Conservation (phyloP, 306 rosid genomes). For the Betula pendula region DNA sequence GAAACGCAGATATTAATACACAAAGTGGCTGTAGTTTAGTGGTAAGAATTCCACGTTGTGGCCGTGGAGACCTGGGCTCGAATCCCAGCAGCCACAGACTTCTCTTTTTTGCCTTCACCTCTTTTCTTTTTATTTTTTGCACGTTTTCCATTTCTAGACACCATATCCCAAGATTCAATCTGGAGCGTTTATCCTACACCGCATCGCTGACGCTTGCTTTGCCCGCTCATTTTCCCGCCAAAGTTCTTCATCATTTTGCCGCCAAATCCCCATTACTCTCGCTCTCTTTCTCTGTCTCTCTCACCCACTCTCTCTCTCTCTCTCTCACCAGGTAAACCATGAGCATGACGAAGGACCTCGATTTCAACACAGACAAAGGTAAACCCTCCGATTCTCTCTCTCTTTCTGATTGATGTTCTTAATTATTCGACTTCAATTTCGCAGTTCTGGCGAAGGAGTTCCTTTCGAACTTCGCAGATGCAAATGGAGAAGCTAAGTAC, state of each 20-base stretch:
- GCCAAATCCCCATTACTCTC: conserved; percentile 39
- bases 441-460: conserved; percentile 81
- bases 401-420: neutral
- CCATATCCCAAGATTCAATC: neutral
- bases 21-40: conserved; percentile 59
- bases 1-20: too few species aligned
- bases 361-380: conserved; percentile 77
- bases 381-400: conserved; percentile 7
- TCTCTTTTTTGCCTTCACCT: fast-evolving
- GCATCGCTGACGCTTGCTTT: neutral
- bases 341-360: conserved; percentile 50
- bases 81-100: conserved; percentile 58
- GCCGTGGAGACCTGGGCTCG: conserved; percentile 77
- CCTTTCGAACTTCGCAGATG: conserved; percentile 72
- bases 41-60: conserved; percentile 64
- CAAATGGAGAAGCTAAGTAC: conserved; percentile 72
- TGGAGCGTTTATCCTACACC: neutral
- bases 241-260: conserved; percentile 52
- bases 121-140: neutral
- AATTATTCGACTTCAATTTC: neutral
- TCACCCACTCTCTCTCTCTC: neutral
- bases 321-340: conserved; percentile 34
- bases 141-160: neutral
- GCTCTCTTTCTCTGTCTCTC: neutral
- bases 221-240: conserved; percentile 71